A percentile compares a stretch with the other conserved stretches of the same genome.
Conservation (phyloP, 805 yeast genomes). For the Metschnikowia lunata region DNA sequence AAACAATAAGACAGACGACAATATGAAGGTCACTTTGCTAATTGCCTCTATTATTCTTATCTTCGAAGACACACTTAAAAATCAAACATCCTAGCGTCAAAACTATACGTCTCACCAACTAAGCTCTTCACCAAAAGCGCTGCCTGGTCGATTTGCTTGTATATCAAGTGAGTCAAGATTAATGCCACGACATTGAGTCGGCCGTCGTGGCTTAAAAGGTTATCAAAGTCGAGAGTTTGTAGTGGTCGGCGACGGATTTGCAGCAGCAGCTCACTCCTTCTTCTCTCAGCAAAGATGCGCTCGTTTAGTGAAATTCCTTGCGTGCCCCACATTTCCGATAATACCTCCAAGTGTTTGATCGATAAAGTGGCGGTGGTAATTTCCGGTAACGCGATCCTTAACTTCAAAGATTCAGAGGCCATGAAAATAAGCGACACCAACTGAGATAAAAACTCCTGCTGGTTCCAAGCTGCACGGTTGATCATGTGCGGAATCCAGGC, state of each 20-base stretch:
- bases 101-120: constrained; percentile 34
- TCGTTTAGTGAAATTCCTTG: constrained; percentile 22
- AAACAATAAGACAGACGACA: not conserved
- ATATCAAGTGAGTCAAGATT: constrained; percentile 28
- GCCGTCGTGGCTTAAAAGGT: constrained; percentile 30
- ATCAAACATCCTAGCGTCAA: constrained; percentile 8
- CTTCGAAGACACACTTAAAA: not conserved
- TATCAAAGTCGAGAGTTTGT: constrained; percentile 22
- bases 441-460: constrained; percentile 25
- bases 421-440: constrained; percentile 27
- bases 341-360: constrained; percentile 25
- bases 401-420: constrained; percentile 26
- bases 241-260: constrained; percentile 8
- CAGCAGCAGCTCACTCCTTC: constrained; percentile 6
- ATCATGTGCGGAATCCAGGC: constrained; percentile 26
- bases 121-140: constrained; percentile 26
- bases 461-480: constrained; percentile 29
- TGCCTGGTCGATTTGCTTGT: constrained; percentile 27
- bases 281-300: constrained; percentile 18
- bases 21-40: too few relatives aligned
- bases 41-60: too few relatives aligned
- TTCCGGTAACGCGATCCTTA: constrained; percentile 26
- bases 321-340: constrained; percentile 28
- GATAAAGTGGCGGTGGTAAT: constrained; percentile 29
- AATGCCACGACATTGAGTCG: constrained; percentile 25